Base-by-base conservation (phyloP, 2,329 filamentous ascomycete species). In the Cladosporium velox region DNA sequence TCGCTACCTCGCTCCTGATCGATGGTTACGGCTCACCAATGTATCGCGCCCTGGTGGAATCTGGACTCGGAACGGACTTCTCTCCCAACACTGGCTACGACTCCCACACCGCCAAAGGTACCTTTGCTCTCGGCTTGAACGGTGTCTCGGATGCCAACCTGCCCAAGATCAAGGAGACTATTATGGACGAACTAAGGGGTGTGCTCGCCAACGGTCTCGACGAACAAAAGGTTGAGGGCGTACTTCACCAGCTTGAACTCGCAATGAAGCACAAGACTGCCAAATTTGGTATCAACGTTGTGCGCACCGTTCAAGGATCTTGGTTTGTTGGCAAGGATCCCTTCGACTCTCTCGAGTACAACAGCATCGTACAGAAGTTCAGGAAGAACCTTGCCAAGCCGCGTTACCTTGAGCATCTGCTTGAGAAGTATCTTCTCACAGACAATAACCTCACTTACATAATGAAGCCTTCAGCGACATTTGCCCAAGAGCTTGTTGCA, bases 281-380 rank as follows among this genome's bases (percentile, higher is more conserved):
- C 64, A 93, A 91, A 73, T 99, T 99, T 75, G 95, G 95, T 15
- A 92, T 97, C 84, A 89, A 90, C 21, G 86, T 98, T 63, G 87
- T 99, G 78, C 92, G 97, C 72, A 88, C 94, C 51, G 84, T 97
- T 8, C 91, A 96, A 75, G 90, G 92, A 1, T 90, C 91, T 67
- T 99, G 95, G 95, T 98, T 99, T 79, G 96, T 95, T 66, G 95
- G 94, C 5, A 88, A 93, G 3, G 92, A 98, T 76, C 94, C 95
- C 0, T 96, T 98, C 78, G 89, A 96, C 70, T 89, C 92, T 14
- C 82, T 99, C 41, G 90, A 92, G 2, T 98, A 93, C 92, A 95
- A 97, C 72, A 90, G 95, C 52, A 92, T 92, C 0, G 89, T 98
- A 3, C 83, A 89, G 30, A 88, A 88, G 6, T 99, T 99, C 79